phyloP scores from a whole-genome alignment of 148 eudicot genomes.

The Fallopia convolvulus region DNA sequence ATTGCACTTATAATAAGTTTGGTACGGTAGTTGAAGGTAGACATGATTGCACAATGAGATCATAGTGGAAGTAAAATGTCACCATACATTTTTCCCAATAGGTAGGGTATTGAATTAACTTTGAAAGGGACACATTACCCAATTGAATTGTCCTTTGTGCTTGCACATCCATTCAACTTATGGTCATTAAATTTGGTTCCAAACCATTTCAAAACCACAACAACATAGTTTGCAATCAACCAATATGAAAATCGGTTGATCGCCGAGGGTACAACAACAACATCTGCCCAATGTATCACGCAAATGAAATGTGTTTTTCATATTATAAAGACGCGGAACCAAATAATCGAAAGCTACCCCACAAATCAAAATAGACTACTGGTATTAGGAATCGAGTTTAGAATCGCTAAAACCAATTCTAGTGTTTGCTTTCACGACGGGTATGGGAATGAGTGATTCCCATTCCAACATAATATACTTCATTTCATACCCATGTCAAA shows the following conservation, averaged over 20 bases:
- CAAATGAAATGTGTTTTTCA: not conserved
- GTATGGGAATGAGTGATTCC: too few relatives aligned
- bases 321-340: not conserved
- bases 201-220: not conserved
- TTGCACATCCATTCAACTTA: not conserved
- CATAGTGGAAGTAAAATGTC: not conserved
- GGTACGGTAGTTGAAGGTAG: not conserved
- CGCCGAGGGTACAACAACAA: too few relatives aligned
- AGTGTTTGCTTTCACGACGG: too few relatives aligned
- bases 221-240: not conserved
- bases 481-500: too few relatives aligned
- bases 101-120: not conserved
- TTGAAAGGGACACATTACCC: conserved; percentile 4
- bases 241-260: too few relatives aligned
- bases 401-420: too few relatives aligned
- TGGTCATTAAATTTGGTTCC: not conserved
- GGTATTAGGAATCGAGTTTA: too few relatives aligned
- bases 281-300: not conserved
- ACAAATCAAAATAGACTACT: too few relatives aligned
- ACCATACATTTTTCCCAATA: not conserved
- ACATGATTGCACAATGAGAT: conserved; percentile 5
- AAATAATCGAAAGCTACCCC: not conserved
- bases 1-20: not conserved
- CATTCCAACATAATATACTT: too few relatives aligned
- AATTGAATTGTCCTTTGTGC: not conserved